Percentiles rank a stretch among this genome's conserved stretches.
Conservation (phyloP, 2,329 filamentous ascomycete genomes). For the Stemphylium vesicarium region DNA sequence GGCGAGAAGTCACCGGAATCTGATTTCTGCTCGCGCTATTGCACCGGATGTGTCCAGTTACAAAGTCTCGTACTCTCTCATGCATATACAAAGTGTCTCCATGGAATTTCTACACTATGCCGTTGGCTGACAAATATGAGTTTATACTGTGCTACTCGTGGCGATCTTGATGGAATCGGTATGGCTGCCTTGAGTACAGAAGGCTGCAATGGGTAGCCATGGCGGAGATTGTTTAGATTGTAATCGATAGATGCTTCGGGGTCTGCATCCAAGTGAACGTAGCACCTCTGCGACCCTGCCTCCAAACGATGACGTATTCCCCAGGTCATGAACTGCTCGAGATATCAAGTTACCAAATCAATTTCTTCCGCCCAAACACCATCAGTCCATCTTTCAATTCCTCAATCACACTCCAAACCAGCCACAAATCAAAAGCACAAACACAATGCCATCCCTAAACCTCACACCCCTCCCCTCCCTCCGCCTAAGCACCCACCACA, state of each 20-base stretch:
- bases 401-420: no score
- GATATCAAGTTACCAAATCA: no score
- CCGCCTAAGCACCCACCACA: conserved; percentile 63
- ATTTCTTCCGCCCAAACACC: no score
- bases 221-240: neutral
- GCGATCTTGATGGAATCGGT: neutral
- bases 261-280: neutral
- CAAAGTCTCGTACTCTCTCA: neutral
- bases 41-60: neutral
- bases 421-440: neutral
- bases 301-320: no score
- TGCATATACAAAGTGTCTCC: neutral
- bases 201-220: neutral
- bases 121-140: neutral
- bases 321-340: no score
- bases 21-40: neutral
- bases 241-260: neutral
- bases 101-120: neutral
- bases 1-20: neutral
- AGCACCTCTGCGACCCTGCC: neutral
- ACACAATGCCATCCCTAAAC: conserved; percentile 22
- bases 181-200: neutral
- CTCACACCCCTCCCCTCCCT: conserved; percentile 59
- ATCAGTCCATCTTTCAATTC: no score
- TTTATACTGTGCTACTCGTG: neutral